Conservation (phyloP, 2,329 filamentous ascomycete species). For the Dactylellina leptospora region DNA sequence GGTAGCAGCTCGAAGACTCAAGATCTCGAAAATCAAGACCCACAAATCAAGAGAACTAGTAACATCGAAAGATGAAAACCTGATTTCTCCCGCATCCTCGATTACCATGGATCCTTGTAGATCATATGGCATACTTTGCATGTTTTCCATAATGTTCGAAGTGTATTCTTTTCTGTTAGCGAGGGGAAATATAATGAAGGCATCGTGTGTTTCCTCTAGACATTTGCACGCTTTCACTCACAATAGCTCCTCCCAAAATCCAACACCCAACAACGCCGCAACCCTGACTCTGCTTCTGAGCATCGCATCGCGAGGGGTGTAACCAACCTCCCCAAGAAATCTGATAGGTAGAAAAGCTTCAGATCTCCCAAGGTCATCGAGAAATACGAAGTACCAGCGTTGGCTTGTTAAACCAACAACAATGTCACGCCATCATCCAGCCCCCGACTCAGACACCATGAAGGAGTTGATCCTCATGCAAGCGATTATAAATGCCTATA, state of each 20-base stretch:
- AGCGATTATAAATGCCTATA: slow-evolving; percentile 46
- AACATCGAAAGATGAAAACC: too few relatives aligned
- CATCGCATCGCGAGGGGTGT: background rate
- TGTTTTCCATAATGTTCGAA: too few relatives aligned
- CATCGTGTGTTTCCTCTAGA: too few relatives aligned
- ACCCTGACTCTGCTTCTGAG: background rate
- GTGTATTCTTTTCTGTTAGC: too few relatives aligned
- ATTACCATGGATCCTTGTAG: too few relatives aligned
- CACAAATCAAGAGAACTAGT: too few relatives aligned
- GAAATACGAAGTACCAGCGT: background rate
- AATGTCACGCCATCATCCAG: slow-evolving; percentile 33
- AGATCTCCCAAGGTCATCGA: background rate
- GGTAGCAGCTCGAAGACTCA: too few relatives aligned
- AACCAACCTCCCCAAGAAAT: background rate
- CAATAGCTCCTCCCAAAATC: background rate
- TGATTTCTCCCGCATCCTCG: too few relatives aligned
- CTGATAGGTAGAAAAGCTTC: background rate
- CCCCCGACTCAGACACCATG: slow-evolving; percentile 39
- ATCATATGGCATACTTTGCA: too few relatives aligned
- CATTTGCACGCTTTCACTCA: slow-evolving; percentile 1
- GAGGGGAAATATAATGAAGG: too few relatives aligned
- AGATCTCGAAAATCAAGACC: too few relatives aligned
- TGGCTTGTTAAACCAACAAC: background rate
- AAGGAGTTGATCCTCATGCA: slow-evolving; percentile 47
- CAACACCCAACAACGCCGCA: slow-evolving; percentile 28